phyloP scores from a whole-genome alignment of 495 filamentous ascomycete species.

The Aspergillus affinis region DNA sequence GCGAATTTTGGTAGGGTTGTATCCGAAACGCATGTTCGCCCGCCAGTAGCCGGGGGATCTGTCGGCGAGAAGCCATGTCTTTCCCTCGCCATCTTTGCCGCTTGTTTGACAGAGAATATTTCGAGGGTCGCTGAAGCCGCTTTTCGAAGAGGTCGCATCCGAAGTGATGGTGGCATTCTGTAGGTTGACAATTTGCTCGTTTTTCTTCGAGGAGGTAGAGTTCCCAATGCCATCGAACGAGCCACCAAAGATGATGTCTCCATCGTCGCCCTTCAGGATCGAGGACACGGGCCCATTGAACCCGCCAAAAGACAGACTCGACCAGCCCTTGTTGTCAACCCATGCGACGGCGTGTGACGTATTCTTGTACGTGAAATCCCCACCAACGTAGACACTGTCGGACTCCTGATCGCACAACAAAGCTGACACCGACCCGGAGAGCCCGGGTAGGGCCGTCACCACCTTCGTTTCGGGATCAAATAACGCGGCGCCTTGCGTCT shows the following conservation, averaged over 20 bases:
- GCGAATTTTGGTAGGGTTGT: conserved; percentile 79
- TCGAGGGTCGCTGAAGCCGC: conserved; percentile 72
- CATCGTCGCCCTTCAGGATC: conserved; percentile 74
- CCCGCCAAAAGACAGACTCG: conserved; percentile 82
- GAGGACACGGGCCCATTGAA: conserved; percentile 92
- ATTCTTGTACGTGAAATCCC: conserved; percentile 73
- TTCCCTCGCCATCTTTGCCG: conserved; percentile 61
- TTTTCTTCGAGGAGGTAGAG: conserved; percentile 59
- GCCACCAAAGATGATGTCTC: conserved; percentile 88
- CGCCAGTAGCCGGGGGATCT: conserved; percentile 79
- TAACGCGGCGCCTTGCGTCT: conserved; percentile 77
- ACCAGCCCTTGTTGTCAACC: conserved; percentile 68
- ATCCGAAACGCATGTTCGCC: conserved; percentile 77
- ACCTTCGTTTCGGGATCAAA: conserved; percentile 68
- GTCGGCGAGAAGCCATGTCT: conserved; percentile 84
- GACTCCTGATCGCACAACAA: conserved; percentile 81
- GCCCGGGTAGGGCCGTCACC: conserved; percentile 70
- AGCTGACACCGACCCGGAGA: conserved; percentile 77
- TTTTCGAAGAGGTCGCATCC: conserved; percentile 54
- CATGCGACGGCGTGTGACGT: conserved; percentile 89
- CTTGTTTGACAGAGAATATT: conserved; percentile 83
- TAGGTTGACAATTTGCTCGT: conserved; percentile 80
- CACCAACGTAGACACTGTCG: conserved; percentile 87
- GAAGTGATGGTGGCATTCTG: conserved; percentile 70
- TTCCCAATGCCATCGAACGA: conserved; percentile 91